phyloP scores from a whole-genome alignment of 2,329 filamentous ascomycete genomes.

The Exserohilum turcica region DNA sequence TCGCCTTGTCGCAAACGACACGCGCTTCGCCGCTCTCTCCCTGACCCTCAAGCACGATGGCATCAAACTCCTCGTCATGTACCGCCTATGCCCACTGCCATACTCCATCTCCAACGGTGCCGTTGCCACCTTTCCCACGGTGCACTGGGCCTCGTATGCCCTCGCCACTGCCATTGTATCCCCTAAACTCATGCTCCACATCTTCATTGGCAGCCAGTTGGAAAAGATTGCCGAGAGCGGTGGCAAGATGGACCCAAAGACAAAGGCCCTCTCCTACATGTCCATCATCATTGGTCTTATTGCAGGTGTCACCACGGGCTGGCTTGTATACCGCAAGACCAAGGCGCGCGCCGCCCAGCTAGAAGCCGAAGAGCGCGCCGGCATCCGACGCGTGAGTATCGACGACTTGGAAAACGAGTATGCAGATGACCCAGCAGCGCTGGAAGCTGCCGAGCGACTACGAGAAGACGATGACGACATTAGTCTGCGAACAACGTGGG shows the following conservation, averaged over 20 bases:
- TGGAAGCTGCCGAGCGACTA: conserved; percentile 46
- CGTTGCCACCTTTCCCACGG: conserved; percentile 88
- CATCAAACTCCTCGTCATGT: conserved; percentile 84
- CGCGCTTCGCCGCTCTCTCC: conserved; percentile 83
- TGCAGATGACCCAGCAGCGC: conserved; percentile 52
- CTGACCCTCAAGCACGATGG: conserved; percentile 91
- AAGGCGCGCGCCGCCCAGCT: conserved; percentile 56
- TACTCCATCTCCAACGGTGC: conserved; percentile 95
- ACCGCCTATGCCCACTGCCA: conserved; percentile 88
- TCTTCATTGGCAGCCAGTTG: conserved; percentile 87
- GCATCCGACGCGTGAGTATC: conserved; percentile 35
- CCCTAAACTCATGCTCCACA: conserved; percentile 87
- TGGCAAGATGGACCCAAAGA: conserved; percentile 78
- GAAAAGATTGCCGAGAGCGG: conserved; percentile 81
- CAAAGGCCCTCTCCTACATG: conserved; percentile 81
- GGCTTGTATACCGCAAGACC: conserved; percentile 77
- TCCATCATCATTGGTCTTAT: conserved; percentile 74
- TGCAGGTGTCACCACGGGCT: conserved; percentile 76
- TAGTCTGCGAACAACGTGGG: conserved; percentile 57
- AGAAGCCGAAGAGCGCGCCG: conserved; percentile 53
- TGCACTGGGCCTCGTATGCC: conserved; percentile 75
- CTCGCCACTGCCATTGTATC: conserved; percentile 80
- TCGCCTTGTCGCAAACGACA: conserved; percentile 78
- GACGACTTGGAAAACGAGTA: conserved; percentile 50
- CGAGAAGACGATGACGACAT: conserved; percentile 60